These are phyloP conservation scores for Neurospora sp. DNA, from an alignment of 495 filamentous ascomycete genomes.

Conservation along the genomic window DNA sequence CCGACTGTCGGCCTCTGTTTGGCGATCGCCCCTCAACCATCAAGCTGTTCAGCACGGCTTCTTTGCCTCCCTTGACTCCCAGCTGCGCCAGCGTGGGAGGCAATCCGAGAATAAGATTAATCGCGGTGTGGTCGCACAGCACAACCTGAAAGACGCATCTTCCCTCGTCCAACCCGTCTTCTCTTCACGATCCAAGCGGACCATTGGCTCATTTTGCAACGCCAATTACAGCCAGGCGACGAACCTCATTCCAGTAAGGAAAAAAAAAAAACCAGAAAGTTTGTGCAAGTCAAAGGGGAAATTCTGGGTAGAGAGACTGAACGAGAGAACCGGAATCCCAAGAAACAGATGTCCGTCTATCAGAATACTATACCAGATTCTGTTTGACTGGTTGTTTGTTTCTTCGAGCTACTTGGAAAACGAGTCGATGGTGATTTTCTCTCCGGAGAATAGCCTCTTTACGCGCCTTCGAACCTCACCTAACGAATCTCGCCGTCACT, in stretches of 20 bases:
- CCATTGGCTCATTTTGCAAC: slow-evolving; percentile 19
- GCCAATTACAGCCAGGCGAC: slow-evolving; percentile 13
- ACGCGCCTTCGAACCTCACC: neutral
- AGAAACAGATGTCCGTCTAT: neutral
- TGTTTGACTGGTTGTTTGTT: neutral
- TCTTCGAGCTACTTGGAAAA: neutral
- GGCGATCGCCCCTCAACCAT: slow-evolving; percentile 16
- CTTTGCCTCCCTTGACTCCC: neutral
- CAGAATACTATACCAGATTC: neutral
- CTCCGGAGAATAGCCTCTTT: neutral
- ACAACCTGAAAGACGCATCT: slow-evolving; percentile 17
- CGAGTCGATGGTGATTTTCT: neutral
- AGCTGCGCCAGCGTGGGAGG: slow-evolving; percentile 8
- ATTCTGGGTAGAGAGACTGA: neutral
- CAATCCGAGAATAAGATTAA: slow-evolving; percentile 12
- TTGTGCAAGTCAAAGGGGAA: slow-evolving; percentile 9
- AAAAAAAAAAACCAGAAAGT: neutral
- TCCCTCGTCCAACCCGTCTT: slow-evolving; percentile 17
- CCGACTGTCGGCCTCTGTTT: slow-evolving; percentile 16
- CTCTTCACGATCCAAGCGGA: slow-evolving; percentile 13
- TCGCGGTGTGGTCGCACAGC: slow-evolving; percentile 23
- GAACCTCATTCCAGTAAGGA: slow-evolving; percentile 15
- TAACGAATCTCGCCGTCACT: slow-evolving; percentile 1
- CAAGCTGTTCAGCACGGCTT: slow-evolving; percentile 5
- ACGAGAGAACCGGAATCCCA: slow-evolving; percentile 5